Evolutionary conservation across 768 basidiomycete species (phyloP), one percentile per base, ranked within the genome.

Genomic region (Tulasnella sp.): DNA sequence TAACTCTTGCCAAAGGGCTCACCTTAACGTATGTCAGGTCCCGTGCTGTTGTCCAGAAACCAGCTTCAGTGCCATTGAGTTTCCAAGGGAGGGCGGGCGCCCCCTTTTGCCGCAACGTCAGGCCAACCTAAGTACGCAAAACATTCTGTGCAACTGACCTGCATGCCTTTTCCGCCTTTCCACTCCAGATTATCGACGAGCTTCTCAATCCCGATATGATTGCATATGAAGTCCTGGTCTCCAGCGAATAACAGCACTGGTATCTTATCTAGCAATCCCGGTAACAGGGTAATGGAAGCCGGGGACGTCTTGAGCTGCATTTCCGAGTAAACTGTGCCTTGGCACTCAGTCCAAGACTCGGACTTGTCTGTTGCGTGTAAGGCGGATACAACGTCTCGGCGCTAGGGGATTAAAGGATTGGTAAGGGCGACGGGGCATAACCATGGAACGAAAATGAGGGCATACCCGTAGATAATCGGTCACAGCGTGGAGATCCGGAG

Each of bases 191-290:
- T 74, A 63, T 86, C 83, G 49, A 97, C 87, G 79, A 88, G 82
- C 60, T 78, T 78, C 71, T 97, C 93, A 61, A 91, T 76, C 3
- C 96, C 96, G 53, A 94, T 76, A 70, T 96, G 86, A 70, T 98
- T 98, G 75, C 96, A 98, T 63, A 99, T 96, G 44, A 93, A 74
- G 70, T 98, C 96, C 70, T 97, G 88, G 69, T 96, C 93, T 4
- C 96, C 96, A 0, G 83, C 91, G 66, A 96, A 99, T 48, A 99
- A 76, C 64, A 99, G 69, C n/a, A 97, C 79, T 0, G 86, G 85
- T 19, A 98, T 84, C 63, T 78, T 78, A 64, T 84, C 82, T 29
- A 97, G 76, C 2, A 99, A 75, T 4, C 75, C 73, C 0, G 96
- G 95, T 1, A 99, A 69, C 45, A 96, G 74, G 0, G 78, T 78